Base-by-base conservation (phyloP, 2,329 filamentous ascomycete genomes). In the Ustilaginoidea virens region DNA sequence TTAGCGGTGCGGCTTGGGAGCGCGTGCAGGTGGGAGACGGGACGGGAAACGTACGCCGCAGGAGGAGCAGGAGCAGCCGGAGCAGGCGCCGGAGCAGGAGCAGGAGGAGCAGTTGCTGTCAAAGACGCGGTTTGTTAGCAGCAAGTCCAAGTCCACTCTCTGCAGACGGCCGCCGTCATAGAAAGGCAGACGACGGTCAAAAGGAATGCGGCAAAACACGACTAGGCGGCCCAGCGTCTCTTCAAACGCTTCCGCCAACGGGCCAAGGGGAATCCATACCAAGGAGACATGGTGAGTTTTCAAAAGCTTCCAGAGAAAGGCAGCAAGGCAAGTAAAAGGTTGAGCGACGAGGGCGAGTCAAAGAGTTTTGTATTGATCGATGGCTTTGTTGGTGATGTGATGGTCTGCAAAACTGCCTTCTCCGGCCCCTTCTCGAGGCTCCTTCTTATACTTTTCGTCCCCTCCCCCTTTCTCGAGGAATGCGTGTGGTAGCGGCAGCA, bases 41-140 rank as follows among this genome's bases (percentile, higher is more conserved):
- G n/a, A n/a, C n/a, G n/a, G n/a, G n/a, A n/a, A 13, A 36, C 39
- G 23, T 30, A 41, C 38, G 30, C 37, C 32, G 41, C 41, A 44
- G 33, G 28, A 36, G 26, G 21, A 25, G 41, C 41, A 44, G 20
- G 39, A 36, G 36, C 41, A 43, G 25, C 28, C 17, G 29, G 37
- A 21, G 35, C 41, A 43, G 31, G 27, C 24, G 36, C 38, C 36
- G 33, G 41, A 21, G 38, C 41, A 43, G 21, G 32, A 33, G 38
- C 40, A 43, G 15, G 25, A 26, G 18, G 36, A 33, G 36, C 40
- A 43, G 30, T 29, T 25, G 33, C 40, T 43, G 11, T 20, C 5
- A 23, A 13, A 17, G n/a, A n/a, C n/a, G n/a, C n/a, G n/a, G n/a
- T n/a, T n/a, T 3, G 23, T 35, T 29, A 30, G 21, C 15, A n/a